A percentile compares a stretch with the other conserved stretches of the same genome.
phyloP scores from a whole-genome alignment of 1,284 basidiomycete species.

The Leccinum angustisporum region DNA sequence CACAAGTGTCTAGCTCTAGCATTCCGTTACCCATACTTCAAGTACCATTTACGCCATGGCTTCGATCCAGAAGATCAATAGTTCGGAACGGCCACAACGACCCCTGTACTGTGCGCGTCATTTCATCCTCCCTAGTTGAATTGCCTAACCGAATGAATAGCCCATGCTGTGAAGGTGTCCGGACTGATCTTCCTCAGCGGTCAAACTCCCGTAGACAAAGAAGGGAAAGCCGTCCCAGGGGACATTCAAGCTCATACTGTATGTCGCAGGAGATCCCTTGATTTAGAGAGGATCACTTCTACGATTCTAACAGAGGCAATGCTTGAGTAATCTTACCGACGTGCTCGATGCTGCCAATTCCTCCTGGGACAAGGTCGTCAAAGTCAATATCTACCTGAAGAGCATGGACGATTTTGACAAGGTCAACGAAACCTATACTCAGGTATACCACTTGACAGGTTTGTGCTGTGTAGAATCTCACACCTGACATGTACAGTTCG shows the following conservation, averaged over 20 bases:
- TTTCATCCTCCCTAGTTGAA: not conserved
- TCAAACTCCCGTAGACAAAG: conserved; percentile 50
- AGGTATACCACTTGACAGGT: conserved; percentile 34
- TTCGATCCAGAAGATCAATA: conserved; percentile 51
- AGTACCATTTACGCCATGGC: conserved; percentile 33
- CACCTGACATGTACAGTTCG: conserved; percentile 33
- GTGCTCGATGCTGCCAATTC: conserved; percentile 53
- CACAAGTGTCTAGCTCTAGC: not conserved
- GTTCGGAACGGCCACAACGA: conserved; percentile 41
- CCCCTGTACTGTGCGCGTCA: conserved; percentile 48
- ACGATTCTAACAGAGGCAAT: conserved; percentile 44
- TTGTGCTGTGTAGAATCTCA: not conserved
- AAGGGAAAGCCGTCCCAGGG: conserved; percentile 49
- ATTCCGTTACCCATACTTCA: not conserved
- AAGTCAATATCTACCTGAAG: conserved; percentile 60
- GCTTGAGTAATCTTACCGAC: conserved; percentile 52
- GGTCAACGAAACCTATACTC: conserved; percentile 59
- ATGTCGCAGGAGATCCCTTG: conserved; percentile 13
- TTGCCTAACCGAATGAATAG: conserved; percentile 28
- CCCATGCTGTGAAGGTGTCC: conserved; percentile 55
- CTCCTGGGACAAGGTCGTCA: conserved; percentile 52
- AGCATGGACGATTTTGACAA: conserved; percentile 55
- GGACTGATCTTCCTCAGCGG: conserved; percentile 61
- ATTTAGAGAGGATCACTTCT: conserved; percentile 1
- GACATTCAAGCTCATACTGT: conserved; percentile 61